phyloP scores from a whole-genome alignment of 495 filamentous ascomycete genomes.

The Tuber aestivum region DNA sequence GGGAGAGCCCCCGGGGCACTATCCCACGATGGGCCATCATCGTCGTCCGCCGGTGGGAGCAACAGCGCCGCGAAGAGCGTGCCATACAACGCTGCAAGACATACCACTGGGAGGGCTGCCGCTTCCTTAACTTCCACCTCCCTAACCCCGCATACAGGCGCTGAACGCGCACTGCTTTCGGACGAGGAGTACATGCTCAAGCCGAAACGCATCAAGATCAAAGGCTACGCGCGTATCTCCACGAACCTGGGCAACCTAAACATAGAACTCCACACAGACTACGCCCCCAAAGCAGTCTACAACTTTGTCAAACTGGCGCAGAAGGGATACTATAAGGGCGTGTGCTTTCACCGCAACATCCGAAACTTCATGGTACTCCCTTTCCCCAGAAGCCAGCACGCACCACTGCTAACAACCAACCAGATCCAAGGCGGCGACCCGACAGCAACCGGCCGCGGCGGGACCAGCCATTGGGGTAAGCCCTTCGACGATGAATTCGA shows the following conservation, averaged over 20 bases:
- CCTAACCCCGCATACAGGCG: constrained; percentile 81
- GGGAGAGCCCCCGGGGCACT: constrained; percentile 13
- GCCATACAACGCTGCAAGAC: constrained; percentile 77
- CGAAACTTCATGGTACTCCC: constrained; percentile 70
- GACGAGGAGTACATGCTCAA: constrained; percentile 96
- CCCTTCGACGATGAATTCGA: constrained; percentile 91
- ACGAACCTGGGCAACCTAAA: constrained; percentile 79
- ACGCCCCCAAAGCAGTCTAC: constrained; percentile 87
- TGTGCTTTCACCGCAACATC: constrained; percentile 87
- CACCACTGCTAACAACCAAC: not conserved
- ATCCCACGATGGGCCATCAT: constrained; percentile 34
- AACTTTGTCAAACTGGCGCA: constrained; percentile 89
- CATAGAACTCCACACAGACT: constrained; percentile 83
- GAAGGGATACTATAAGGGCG: constrained; percentile 77
- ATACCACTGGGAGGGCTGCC: constrained; percentile 87
- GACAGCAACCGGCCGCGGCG: constrained; percentile 82
- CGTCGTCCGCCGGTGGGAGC: constrained; percentile 39
- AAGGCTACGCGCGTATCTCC: constrained; percentile 82
- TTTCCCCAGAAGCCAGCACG: not conserved
- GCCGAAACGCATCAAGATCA: constrained; percentile 75
- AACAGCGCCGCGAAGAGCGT: constrained; percentile 37
- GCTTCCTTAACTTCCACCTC: constrained; percentile 94
- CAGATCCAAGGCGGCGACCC: constrained; percentile 89
- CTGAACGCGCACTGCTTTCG: constrained; percentile 73
- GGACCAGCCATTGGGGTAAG: constrained; percentile 79